Percentiles rank a stretch among this genome's conserved stretches.
phyloP scores from a whole-genome alignment of 306 rosid species.

The Boehmeria nivea region DNA sequence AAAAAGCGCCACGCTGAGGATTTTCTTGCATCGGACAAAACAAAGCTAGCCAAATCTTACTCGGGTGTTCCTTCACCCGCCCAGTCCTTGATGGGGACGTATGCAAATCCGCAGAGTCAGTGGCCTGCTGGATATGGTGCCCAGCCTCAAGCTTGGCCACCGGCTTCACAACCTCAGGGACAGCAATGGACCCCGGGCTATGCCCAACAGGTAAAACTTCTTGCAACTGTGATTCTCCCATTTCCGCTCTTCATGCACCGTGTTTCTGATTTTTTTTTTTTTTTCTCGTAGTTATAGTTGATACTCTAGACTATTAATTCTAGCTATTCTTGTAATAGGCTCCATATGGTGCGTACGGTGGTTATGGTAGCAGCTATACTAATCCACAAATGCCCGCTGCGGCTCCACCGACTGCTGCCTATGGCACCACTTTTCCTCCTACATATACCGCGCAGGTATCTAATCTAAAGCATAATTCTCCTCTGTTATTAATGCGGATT shows the following conservation, averaged over 20 bases:
- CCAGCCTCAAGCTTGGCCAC: slow-evolving; percentile 97
- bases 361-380: slow-evolving; percentile 62
- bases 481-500: too few species aligned
- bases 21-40: slow-evolving; percentile 75
- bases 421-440: slow-evolving; percentile 66
- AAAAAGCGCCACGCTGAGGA: slow-evolving; percentile 97
- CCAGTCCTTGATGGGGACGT: slow-evolving; percentile 71
- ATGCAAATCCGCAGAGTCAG: slow-evolving; percentile 76
- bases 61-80: slow-evolving; percentile 69
- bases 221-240: neutral
- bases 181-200: slow-evolving; percentile 97
- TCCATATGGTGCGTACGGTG: slow-evolving; percentile 66
- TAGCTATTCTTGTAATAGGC: slow-evolving; percentile 54
- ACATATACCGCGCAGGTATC: slow-evolving; percentile 86
- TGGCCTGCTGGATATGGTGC: slow-evolving; percentile 77
- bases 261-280: neutral
- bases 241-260: neutral
- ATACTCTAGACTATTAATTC: too few species aligned
- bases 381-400: slow-evolving; percentile 55
- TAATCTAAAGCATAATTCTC: slow-evolving; percentile 1
- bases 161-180: slow-evolving; percentile 78
- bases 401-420: slow-evolving; percentile 61
- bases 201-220: slow-evolving; percentile 61
- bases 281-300: neutral
- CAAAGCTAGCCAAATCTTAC: slow-evolving; percentile 65